Conservation (phyloP, 2,329 filamentous ascomycete genomes). For the Endothia cerciana region DNA sequence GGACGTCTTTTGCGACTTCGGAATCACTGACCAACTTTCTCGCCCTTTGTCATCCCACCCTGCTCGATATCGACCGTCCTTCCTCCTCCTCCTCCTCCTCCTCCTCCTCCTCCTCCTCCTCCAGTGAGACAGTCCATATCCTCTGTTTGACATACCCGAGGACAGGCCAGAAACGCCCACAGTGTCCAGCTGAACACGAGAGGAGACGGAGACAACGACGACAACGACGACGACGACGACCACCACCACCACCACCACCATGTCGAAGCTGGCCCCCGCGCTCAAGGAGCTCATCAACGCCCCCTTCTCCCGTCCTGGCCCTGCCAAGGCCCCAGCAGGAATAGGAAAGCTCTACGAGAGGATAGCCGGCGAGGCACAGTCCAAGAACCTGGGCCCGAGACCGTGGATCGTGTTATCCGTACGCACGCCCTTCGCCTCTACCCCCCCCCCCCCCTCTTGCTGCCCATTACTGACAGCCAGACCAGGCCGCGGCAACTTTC, state of each 20-base stretch:
- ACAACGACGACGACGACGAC: too few species aligned
- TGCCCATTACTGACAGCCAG: not conserved
- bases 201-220: not conserved
- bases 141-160: not conserved
- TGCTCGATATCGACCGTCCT: not conserved
- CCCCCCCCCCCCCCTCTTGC: not conserved
- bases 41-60: not conserved
- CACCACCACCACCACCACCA: conserved; percentile 42
- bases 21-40: not conserved
- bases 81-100: not conserved
- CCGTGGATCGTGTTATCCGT: conserved; percentile 72
- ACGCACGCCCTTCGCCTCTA: conserved; percentile 34
- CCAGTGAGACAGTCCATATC: not conserved
- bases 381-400: conserved; percentile 63
- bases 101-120: not conserved
- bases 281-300: conserved; percentile 77
- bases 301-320: conserved; percentile 67
- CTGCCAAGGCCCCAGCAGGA: conserved; percentile 64
- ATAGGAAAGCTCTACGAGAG: conserved; percentile 67
- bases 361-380: conserved; percentile 65
- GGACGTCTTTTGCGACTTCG: conserved; percentile 1
- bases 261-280: conserved; percentile 73
- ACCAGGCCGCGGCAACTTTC: conserved; percentile 77
- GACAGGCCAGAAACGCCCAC: too few species aligned
- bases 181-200: not conserved